Evolutionary conservation across 192 early-diverging fungal genomes (phyloP), one percentile per base, ranked within the genome.

Genomic region (Glomus cerebriforme): DNA sequence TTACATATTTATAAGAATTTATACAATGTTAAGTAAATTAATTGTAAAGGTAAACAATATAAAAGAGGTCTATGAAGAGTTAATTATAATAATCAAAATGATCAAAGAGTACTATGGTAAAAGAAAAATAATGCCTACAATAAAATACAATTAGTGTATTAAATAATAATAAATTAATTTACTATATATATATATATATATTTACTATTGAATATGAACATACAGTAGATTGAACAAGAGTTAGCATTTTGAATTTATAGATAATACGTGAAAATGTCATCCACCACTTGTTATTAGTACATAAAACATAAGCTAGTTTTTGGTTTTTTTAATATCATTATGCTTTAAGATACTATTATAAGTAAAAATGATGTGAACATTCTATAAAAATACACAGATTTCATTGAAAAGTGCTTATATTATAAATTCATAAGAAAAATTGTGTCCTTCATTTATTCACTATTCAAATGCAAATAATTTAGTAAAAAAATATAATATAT

Each of bases 171-270:
- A 5, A 39, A 39, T 39, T 39, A 7, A 39, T 39, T 39, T 39
- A 39, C 7, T 39, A 39, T 39, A 39, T 39, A 39, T 39, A 39
- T 39, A 39, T 39, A 7, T 39, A 39, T 39, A 39, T 39, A 39
- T 7, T 39, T 39, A 39, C 37, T 39, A 7, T 39, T 39, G 7
- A 39, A 39, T 39, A 39, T 39, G 7, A 39, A 39, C 37, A 39
- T 39, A 39, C 37, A 39, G 7, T 39, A 39, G n/a, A n/a, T n/a
- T n/a, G n/a, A n/a, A n/a, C n/a, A n/a, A n/a, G n/a, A n/a, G n/a
- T n/a, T 74, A 54, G 72, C 13, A 74, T 74, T 54, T 74, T 74
- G 72, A 73, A 74, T 74, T 74, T 74, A 74, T 74, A 74, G 22
- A 4, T 74, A 74, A 74, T 74, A 10, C 59, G 72, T 59, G 49